phyloP scores from a whole-genome alignment of 202 grass and related monocot species.

The Bolboschoenoplectus hybrid region DNA sequence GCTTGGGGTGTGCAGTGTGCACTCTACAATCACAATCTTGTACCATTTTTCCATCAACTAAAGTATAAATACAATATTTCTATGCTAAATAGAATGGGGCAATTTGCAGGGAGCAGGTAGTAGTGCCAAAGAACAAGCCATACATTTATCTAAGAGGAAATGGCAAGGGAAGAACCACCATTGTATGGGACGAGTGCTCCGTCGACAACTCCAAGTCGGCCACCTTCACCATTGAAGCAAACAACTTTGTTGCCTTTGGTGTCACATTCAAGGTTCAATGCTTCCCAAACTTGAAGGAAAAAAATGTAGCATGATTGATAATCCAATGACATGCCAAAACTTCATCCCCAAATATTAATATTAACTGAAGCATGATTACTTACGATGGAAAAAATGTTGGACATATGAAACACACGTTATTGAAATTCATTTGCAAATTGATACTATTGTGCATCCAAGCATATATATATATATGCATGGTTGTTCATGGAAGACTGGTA shows the following conservation, averaged over 20 bases:
- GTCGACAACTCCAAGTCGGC: conserved; percentile 60
- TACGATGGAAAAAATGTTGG: not conserved
- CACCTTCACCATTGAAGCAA: conserved; percentile 57
- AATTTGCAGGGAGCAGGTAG: conserved; percentile 58
- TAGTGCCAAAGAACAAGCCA: conserved; percentile 66
- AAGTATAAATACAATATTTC: not conserved
- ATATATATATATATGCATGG: not conserved
- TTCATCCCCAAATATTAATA: not conserved
- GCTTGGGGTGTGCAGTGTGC: not conserved
- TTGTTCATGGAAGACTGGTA: not conserved
- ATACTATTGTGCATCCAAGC: no score
- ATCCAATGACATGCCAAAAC: not conserved
- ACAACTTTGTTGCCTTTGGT: conserved; percentile 77
- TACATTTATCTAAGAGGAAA: conserved; percentile 83
- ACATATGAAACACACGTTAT: not conserved
- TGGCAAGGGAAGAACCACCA: conserved; percentile 76
- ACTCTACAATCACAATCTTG: no score
- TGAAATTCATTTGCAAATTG: not conserved
- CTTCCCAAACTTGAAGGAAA: not conserved
- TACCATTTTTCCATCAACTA: not conserved
- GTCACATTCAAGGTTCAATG: conserved; percentile 70
- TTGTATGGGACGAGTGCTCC: conserved; percentile 61
- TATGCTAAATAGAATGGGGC: not conserved
- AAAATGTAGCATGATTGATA: not conserved
- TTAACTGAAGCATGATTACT: not conserved